Conservation (phyloP, 1,284 basidiomycete genomes). For the Macrocystidia cucumis region DNA sequence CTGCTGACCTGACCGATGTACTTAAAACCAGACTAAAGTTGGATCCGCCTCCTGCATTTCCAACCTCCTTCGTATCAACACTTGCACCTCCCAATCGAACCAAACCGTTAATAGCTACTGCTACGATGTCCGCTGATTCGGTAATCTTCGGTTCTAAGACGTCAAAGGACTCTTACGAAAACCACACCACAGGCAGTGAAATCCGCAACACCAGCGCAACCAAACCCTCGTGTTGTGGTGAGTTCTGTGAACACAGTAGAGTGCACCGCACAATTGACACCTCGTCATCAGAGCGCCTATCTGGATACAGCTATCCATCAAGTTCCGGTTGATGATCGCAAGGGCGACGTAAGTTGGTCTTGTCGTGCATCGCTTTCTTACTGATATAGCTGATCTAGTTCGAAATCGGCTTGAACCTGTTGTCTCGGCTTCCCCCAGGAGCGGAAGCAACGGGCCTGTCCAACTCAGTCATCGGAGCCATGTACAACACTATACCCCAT, state of each 20-base stretch:
- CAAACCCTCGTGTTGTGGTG: neutral
- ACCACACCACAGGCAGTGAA: conserved; percentile 8
- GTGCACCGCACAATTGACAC: neutral
- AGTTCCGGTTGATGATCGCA: conserved; percentile 25
- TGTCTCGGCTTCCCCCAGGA: conserved; percentile 21
- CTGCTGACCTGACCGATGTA: too few relatives aligned
- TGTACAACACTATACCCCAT: conserved; percentile 45
- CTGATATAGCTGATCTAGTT: conserved; percentile 16
- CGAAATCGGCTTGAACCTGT: conserved; percentile 19
- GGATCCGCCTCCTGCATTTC: too few relatives aligned
- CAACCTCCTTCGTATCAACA: too few relatives aligned
- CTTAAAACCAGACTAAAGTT: too few relatives aligned
- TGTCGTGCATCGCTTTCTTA: neutral
- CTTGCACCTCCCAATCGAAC: conserved; percentile 15
- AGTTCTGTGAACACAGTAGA: neutral
- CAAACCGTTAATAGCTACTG: conserved; percentile 24
- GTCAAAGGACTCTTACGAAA: conserved; percentile 19
- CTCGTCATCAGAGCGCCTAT: conserved; percentile 17
- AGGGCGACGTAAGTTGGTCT: conserved; percentile 19
- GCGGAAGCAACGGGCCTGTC: conserved; percentile 15
- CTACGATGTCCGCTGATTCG: conserved; percentile 16
- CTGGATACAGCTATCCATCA: conserved; percentile 20
- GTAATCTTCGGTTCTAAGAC: conserved; percentile 14
- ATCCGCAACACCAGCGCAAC: neutral
- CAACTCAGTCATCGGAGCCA: conserved; percentile 17